phyloP scores from a whole-genome alignment of 495 filamentous ascomycete species.

The Copromyces sp. region DNA sequence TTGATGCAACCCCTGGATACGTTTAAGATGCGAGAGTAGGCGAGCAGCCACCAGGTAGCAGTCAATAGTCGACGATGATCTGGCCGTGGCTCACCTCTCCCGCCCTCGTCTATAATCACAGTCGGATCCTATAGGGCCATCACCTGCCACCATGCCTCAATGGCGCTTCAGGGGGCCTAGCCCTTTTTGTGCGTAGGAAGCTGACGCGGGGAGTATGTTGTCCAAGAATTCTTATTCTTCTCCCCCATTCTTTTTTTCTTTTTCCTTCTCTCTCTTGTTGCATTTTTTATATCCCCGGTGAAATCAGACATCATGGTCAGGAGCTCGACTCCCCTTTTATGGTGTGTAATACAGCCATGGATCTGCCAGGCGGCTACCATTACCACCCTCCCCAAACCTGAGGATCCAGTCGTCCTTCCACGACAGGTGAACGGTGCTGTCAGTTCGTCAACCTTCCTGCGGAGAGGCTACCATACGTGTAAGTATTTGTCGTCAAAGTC shows the following conservation, averaged over 20 bases:
- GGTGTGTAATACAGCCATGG: background rate
- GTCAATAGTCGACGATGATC: background rate
- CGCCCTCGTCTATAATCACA: background rate
- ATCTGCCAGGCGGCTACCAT: background rate
- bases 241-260: background rate
- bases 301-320: background rate
- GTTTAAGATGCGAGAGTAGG: background rate
- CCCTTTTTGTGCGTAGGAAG: background rate
- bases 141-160: background rate
- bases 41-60: background rate
- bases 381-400: background rate
- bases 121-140: background rate
- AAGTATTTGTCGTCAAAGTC: background rate
- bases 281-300: background rate
- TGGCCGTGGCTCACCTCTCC: background rate
- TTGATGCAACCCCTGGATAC: background rate
- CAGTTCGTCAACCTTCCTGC: slow-evolving; percentile 8
- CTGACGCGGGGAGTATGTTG: background rate
- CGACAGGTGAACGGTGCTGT: slow-evolving; percentile 14
- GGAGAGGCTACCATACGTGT: slow-evolving; percentile 19
- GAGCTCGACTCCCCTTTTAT: background rate
- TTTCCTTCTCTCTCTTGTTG: background rate
- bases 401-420: background rate
- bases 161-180: background rate
- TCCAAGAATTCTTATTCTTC: background rate